Conservation (phyloP, 2,329 filamentous ascomycete species). For the Paramyrothecium sp. region DNA sequence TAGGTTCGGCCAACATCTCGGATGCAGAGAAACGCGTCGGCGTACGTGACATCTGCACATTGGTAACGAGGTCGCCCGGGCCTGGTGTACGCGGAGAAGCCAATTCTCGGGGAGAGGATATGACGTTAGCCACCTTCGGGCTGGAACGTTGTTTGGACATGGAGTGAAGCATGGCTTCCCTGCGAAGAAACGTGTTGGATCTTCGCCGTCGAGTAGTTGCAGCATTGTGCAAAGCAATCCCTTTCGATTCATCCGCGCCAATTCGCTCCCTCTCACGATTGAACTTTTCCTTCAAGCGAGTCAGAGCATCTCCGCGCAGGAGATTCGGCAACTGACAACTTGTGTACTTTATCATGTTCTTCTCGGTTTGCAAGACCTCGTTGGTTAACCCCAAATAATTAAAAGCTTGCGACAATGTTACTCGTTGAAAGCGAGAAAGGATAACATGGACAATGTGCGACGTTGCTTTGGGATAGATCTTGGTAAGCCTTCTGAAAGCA, state of each 20-base stretch:
- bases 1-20: conserved; percentile 13
- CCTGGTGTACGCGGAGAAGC: conserved; percentile 51
- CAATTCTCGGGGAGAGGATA: conserved; percentile 39
- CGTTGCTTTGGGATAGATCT: conserved; percentile 93
- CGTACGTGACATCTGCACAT: conserved; percentile 68
- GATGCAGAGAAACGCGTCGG: conserved; percentile 42
- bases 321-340: conserved; percentile 89
- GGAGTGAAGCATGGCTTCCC: conserved; percentile 75
- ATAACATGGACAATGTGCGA: conserved; percentile 98
- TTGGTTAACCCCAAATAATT: conserved; percentile 89
- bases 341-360: conserved; percentile 90
- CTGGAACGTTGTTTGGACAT: conserved; percentile 47
- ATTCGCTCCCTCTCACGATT: conserved; percentile 78
- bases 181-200: conserved; percentile 72
- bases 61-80: conserved; percentile 77
- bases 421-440: conserved; percentile 86
- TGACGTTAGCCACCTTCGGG: conserved; percentile 40
- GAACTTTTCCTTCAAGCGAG: conserved; percentile 91
- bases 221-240: conserved; percentile 91
- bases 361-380: conserved; percentile 90
- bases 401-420: conserved; percentile 92
- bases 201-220: conserved; percentile 62
- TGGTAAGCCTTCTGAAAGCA: conserved; percentile 87
- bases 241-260: conserved; percentile 78
- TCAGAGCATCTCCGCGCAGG: conserved; percentile 77